Evolutionary conservation across 192 early-diverging fungal genomes (phyloP).

Genomic region (Coemansia sp.): DNA sequence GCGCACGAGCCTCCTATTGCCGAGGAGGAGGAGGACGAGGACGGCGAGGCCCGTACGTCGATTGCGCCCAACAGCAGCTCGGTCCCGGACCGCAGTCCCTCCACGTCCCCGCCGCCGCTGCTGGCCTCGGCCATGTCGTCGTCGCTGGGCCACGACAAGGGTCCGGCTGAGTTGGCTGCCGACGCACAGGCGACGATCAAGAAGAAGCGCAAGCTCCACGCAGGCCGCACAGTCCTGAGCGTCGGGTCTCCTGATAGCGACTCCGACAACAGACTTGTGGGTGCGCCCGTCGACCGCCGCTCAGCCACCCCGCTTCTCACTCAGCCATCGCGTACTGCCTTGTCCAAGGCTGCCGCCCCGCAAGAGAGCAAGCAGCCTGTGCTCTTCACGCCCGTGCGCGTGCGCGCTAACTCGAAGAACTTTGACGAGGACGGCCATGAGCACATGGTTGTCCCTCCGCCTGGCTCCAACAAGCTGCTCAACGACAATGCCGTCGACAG

Average conservation of each 20-base stretch:
- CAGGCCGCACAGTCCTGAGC: slow-evolving; percentile 20
- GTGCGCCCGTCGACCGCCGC: neutral
- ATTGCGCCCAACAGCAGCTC: neutral
- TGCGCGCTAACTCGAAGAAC: slow-evolving; percentile 13
- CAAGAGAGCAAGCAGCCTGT: slow-evolving; percentile 40
- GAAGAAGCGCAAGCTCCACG: slow-evolving; percentile 49
- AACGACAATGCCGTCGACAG: neutral
- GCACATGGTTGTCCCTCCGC: neutral
- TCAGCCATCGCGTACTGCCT: neutral
- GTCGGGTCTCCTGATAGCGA: slow-evolving; percentile 16
- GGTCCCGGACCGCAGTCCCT: neutral
- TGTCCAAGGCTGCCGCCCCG: slow-evolving; percentile 13
- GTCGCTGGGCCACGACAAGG: neutral
- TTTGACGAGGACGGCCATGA: slow-evolving; percentile 2
- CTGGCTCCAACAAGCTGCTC: neutral
- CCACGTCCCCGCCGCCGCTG: neutral
- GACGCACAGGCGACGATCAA: slow-evolving; percentile 24
- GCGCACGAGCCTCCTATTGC: neutral
- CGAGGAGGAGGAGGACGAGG: slow-evolving; percentile 12
- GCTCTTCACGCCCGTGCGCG: slow-evolving; percentile 40
- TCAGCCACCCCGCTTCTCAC: neutral
- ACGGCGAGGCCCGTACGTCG: neutral
- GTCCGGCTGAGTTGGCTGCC: neutral
- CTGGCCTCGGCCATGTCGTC: neutral
- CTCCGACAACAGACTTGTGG: slow-evolving; percentile 1